Evolutionary conservation across 352 stramenopile genomes (phyloP), one percentile per base, ranked within the genome.

Genomic region (Pythium folliculosum): DNA sequence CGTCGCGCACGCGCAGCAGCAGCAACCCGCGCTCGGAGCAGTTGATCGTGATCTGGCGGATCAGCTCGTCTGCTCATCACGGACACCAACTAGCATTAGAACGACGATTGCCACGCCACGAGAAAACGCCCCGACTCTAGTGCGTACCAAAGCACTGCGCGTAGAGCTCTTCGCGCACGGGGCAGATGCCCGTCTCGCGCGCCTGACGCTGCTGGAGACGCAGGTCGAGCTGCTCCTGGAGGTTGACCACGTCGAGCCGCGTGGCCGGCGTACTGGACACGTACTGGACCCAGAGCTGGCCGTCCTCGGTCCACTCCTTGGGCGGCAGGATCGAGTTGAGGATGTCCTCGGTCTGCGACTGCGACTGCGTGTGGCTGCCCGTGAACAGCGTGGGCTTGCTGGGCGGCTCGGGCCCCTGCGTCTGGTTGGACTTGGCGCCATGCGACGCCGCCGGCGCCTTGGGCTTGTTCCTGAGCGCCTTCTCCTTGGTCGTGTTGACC

Each of bases 41-140:
- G 70, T 97, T 97, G 72, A 98, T 96, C 0, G 92, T 97, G 63
- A 97, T 93, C 76, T 97, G 92, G 9, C 91, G 81, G 56, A 97
- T 98, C 40, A 98, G 65, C 53, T 97, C 92, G 63, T 98, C 91
- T 93, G 60, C 17, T 0, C 14, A 22, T 27, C 9, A 37, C 38
- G 30, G 10, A 56, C 14, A 40, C 27, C 23, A 65, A 22, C 30
- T 58, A 27, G 60, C 50, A 22, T 50, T 13, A 22, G 10, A n/a
- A n/a, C n/a, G n/a, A n/a, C n/a, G n/a, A n/a, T 51, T 14, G 51
- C 54, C 17, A 19, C 17, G 0, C 19, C 30, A 47, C 40, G 48
- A 30, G 12, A 30, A 35, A 47, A 43, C 37, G 25, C 37, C 9
- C 19, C 12, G 14, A 35, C 53, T 23, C 4, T 21, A 19, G 2